Conservation (phyloP, 805 yeast species). For the Maudiozyma turicensis region DNA sequence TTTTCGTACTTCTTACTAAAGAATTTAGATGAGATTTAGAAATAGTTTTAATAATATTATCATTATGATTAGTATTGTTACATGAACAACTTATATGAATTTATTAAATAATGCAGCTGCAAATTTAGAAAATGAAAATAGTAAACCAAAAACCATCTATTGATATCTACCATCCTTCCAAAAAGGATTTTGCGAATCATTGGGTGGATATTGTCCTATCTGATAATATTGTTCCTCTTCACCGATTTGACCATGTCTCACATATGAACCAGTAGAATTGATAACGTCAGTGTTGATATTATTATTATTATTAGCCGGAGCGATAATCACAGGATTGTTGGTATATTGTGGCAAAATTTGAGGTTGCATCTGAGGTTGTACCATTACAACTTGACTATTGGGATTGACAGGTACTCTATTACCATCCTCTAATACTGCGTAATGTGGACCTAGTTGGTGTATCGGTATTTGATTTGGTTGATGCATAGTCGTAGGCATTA, state of each 20-base stretch:
- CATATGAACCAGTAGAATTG: not conserved
- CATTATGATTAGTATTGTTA: too few species aligned
- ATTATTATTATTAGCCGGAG: too few species aligned
- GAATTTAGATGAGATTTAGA: too few species aligned
- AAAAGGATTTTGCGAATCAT: not conserved
- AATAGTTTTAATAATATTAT: too few species aligned
- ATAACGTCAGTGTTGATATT: too few species aligned
- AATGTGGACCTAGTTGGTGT: not conserved
- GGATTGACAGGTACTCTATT: not conserved
- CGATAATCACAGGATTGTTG: too few species aligned
- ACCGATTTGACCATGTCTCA: not conserved
- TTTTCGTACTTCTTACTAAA: too few species aligned
- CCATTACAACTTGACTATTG: not conserved
- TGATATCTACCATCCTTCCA: not conserved
- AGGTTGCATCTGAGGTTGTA: not conserved
- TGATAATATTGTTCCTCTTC: not conserved
- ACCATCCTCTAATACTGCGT: not conserved
- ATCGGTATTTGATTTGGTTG: not conserved
- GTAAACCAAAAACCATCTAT: not conserved
- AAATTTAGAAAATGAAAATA: too few species aligned
- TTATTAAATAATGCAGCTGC: too few species aligned
- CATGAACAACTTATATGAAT: too few species aligned
- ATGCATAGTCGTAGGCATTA: not conserved
- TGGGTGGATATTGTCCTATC: not conserved
- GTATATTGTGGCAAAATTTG: too few species aligned